A percentile compares a stretch with the other conserved stretches of the same genome.
These are phyloP conservation scores for Ophiognomonia clavigignenti-juglandacearum DNA, from an alignment of 2,329 filamentous ascomycete species.

Conservation along the genomic window DNA sequence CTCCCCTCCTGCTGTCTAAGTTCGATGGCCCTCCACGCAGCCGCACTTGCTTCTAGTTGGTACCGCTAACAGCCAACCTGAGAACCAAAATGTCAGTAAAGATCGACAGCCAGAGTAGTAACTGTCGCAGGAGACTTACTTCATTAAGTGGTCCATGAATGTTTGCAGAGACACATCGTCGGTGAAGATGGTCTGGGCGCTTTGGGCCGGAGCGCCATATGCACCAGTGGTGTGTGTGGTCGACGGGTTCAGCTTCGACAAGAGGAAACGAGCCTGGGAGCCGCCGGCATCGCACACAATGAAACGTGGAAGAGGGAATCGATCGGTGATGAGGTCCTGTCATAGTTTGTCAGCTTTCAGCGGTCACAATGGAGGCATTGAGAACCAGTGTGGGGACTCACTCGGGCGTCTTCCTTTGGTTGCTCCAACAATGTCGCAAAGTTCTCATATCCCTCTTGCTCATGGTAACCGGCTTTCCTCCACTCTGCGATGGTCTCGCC, in stretches of 20 bases:
- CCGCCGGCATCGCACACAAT: conserved; percentile 98
- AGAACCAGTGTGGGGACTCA: conserved; percentile 41
- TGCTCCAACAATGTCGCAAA: conserved; percentile 83
- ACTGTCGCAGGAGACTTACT: conserved; percentile 55
- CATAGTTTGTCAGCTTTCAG: neutral
- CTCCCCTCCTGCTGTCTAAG: too few species aligned
- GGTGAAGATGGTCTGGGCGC: conserved; percentile 96
- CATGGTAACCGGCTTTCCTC: conserved; percentile 96
- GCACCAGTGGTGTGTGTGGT: conserved; percentile 93
- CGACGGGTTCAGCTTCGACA: conserved; percentile 95
- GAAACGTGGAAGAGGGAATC: conserved; percentile 96
- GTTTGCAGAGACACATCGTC: conserved; percentile 97
- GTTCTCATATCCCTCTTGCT: conserved; percentile 97
- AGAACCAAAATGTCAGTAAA: conserved; percentile 14
- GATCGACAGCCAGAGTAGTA: neutral
- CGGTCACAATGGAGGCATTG: neutral
- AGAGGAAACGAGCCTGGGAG: conserved; percentile 92
- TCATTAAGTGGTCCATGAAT: conserved; percentile 99
- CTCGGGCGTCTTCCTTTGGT: conserved; percentile 93
- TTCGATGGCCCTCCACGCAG: neutral
- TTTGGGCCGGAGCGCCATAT: conserved; percentile 83
- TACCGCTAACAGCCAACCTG: conserved; percentile 59
- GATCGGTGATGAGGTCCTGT: conserved; percentile 91
- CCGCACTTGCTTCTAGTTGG: conserved; percentile 39
- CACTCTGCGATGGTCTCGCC: conserved; percentile 97